Base-by-base conservation (phyloP, 192 early-diverging fungal genomes). In the Podila epicladia region DNA sequence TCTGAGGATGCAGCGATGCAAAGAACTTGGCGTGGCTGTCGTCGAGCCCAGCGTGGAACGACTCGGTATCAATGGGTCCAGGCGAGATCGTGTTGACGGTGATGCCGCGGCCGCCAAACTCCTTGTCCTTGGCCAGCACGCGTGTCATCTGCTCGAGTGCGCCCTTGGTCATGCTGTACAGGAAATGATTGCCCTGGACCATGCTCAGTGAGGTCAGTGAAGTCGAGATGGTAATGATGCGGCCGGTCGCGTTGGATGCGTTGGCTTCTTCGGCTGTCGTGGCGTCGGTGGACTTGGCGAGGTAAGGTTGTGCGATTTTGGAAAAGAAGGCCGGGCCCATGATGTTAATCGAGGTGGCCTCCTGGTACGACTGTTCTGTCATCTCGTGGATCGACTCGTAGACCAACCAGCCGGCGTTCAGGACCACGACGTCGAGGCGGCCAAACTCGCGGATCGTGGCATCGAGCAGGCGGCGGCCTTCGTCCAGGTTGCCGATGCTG, bases 401-500 rank as follows among this genome's bases (percentile, higher is more conserved):
- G 4, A 48, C 48, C 41, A 79, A 11, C 41, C 85, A 58, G 9
- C 78, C 84, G 8, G 84, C 84, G 51, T 86, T 86, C n/a, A 82
- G 26, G 48, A 86, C 85, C 9, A 86, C 72, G 24, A 89, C 64
- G 75, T 86, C 85, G 6, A 86, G 26, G 4, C 65, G 51, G 1
- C 83, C 75, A 74, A 89, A 86, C 3, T 41, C 31, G 15, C 85
- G 57, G 13, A 88, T 24, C 9, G 76, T 67, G 31, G 45, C 62
- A 3, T 57, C 57, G 7, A 83, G 79, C 45, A 75, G 45, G 2
- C 33, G 17, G 20, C 62, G 38, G 4, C 48, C 60, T 9, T 67
- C 32, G 4, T 68, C 66, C 12, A 75, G 26, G 15, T 67, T 33
- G 19, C 62, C 67, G 12, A 88, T 72, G 62, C 89, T 73, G 17